A percentile compares a stretch with the other conserved stretches of the same genome.
Conservation (phyloP, 1,284 basidiomycete species). For the Leccinum pachyderme region DNA sequence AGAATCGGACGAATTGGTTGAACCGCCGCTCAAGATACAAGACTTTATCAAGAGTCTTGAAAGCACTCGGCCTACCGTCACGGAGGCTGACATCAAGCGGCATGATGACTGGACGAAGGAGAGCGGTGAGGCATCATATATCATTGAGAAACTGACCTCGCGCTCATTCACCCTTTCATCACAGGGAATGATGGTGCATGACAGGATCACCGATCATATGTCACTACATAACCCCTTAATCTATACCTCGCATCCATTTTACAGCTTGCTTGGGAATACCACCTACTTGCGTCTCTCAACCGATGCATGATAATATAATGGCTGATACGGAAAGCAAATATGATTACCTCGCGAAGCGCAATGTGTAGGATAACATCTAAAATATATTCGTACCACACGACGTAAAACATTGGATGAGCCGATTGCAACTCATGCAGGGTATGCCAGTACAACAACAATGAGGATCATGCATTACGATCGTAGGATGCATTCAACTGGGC, state of each 20-base stretch:
- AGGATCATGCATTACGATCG: conserved; percentile 7
- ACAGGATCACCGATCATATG: conserved; percentile 5
- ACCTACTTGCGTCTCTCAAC: neutral
- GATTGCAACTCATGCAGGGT: neutral
- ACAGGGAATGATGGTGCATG: conserved; percentile 45
- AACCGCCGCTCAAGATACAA: conserved; percentile 74
- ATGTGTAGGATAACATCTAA: conserved; percentile 21
- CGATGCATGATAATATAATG: conserved; percentile 8
- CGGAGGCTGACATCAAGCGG: conserved; percentile 83
- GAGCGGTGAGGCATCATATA: conserved; percentile 50
- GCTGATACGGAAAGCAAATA: conserved; percentile 6
- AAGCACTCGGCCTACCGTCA: conserved; percentile 87
- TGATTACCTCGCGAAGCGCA: conserved; percentile 4
- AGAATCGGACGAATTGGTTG: conserved; percentile 85
- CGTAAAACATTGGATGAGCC: neutral
- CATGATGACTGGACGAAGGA: conserved; percentile 95
- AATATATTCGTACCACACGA: conserved; percentile 3
- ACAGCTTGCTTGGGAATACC: conserved; percentile 13
- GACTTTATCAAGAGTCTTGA: conserved; percentile 90
- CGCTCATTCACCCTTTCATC: neutral
- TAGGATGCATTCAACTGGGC: conserved; percentile 23
- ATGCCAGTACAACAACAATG: neutral
- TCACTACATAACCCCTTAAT: conserved; percentile 6
- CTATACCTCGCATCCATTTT: conserved; percentile 20
- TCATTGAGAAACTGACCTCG: neutral